Base-by-base conservation (phyloP, 139 green algal species). In the Chloropicon primus region DNA sequence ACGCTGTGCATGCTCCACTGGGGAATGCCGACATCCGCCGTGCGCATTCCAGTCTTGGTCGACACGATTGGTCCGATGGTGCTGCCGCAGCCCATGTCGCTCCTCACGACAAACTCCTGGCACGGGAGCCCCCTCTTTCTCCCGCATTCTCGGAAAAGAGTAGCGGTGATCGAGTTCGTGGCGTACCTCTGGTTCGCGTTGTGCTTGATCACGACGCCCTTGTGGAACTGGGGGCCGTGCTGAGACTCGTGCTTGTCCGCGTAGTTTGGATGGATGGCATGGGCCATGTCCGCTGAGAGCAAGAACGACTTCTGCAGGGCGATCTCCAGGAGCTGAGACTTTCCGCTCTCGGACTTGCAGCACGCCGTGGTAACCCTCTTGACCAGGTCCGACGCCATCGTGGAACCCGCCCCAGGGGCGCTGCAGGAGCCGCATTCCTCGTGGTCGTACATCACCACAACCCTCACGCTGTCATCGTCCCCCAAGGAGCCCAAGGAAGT, bases 51-150 rank as follows among this genome's bases (percentile, higher is more conserved):
- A 26, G 90, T 78, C 75, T 80, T 86, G 1, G 86, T 87, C 0
- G 93, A 80, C 29, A 98, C 81, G 86, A 98, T 98, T 74, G 95
- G 95, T 0, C 95, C 95, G 72, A 99, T 99, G 22, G 95, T 99
- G 78, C 82, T 92, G n/a, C 95, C 95, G 83, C 95, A 99, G 0
- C 90, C 92, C 90, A 96, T 97, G 92, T 99, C 95, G 77, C 92
- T 96, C 74, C 92, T 86, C 28, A 99, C 94, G 21, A 86, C 87
- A 77, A 96, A 96, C 74, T 90, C 85, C 81, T 92, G 87, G 17
- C 17, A 72, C 62, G 77, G 27, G 3, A 79, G 75, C 23, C 25
- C 27, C 21, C n/a, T 24, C 75, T 72, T 24, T 21, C 76, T 24
- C 21, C 22, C 71, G 22, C 92, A 76, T 80, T 97, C 88, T 62